phyloP scores from a whole-genome alignment of 176 grass and related monocot genomes.

The Juncus inflexus region DNA sequence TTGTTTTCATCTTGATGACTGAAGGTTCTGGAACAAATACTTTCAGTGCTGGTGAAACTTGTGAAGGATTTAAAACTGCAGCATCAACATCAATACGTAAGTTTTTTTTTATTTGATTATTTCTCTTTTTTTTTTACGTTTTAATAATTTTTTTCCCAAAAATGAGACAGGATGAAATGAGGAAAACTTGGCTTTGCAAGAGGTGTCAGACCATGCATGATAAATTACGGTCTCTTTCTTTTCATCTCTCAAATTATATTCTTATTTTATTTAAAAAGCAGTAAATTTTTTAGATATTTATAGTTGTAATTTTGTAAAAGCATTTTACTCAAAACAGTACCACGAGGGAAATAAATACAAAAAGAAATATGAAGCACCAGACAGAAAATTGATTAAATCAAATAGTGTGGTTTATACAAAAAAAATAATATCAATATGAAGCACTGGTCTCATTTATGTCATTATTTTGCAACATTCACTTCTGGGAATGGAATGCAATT shows the following conservation, averaged over 20 bases:
- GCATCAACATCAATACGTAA: constrained; percentile 97
- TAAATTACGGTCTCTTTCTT: constrained; percentile 67
- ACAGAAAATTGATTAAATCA: too few relatives aligned
- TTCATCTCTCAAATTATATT: constrained; percentile 18
- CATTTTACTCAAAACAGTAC: too few relatives aligned
- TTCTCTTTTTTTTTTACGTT: constrained; percentile 1
- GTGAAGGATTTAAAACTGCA: constrained; percentile 97
- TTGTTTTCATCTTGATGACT: constrained; percentile 16
- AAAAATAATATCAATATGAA: too few relatives aligned
- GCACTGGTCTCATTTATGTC: too few relatives aligned
- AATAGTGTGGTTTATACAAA: too few relatives aligned
- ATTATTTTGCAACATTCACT: too few relatives aligned
- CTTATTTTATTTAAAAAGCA: too few relatives aligned
- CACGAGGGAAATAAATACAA: too few relatives aligned
- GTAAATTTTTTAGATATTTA: too few relatives aligned
- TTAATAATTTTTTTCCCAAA: constrained; percentile 16
- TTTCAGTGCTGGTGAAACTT: constrained; percentile 84
- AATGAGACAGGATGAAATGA: constrained; percentile 76
- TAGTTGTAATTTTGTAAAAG: too few relatives aligned
- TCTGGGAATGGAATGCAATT: too few relatives aligned
- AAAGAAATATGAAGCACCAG: too few relatives aligned
- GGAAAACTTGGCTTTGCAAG: constrained; percentile 96
- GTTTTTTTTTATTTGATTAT: constrained; percentile 18
- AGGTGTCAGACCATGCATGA: constrained; percentile 98
- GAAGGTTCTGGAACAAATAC: constrained; percentile 97